Percentiles rank a stretch among this genome's conserved stretches.
Evolutionary conservation across 2,329 filamentous ascomycete species (phyloP).

Genomic region (Botrytis medusae): DNA sequence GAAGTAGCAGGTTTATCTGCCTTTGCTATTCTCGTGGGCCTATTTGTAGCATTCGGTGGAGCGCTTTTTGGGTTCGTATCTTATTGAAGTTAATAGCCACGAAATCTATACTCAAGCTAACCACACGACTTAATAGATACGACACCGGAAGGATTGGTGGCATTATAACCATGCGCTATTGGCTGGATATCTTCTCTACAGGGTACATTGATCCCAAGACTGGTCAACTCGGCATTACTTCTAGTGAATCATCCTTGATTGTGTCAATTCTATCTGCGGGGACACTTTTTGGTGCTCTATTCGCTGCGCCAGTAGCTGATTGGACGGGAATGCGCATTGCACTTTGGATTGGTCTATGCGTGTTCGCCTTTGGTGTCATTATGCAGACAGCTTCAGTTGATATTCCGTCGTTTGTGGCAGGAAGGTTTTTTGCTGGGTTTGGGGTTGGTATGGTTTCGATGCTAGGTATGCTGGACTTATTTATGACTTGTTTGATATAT

Average conservation of each 20-base stretch:
- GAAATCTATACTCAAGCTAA: background rate
- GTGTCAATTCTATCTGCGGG: conserved; percentile 69
- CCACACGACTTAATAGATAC: conserved; percentile 42
- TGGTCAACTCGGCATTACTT: conserved; percentile 48
- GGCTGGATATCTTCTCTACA: conserved; percentile 52
- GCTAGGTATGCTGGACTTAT: conserved; percentile 44
- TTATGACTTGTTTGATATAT: background rate
- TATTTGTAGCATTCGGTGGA: conserved; percentile 62
- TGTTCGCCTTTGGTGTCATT: conserved; percentile 68
- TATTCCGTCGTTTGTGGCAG: conserved; percentile 67
- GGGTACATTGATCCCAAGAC: conserved; percentile 47
- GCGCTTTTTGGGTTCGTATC: conserved; percentile 54
- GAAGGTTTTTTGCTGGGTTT: conserved; percentile 71
- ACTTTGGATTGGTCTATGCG: conserved; percentile 60
- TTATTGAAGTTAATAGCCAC: background rate
- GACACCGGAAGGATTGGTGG: conserved; percentile 60
- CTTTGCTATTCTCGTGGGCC: conserved; percentile 59
- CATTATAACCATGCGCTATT: conserved; percentile 56
- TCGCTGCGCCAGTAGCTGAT: conserved; percentile 44
- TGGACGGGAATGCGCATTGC: conserved; percentile 55
- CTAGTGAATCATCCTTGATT: conserved; percentile 61
- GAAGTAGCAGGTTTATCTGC: conserved; percentile 57
- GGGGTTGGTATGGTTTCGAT: conserved; percentile 73
- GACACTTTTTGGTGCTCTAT: conserved; percentile 68
- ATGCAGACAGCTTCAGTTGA: conserved; percentile 63